Base-by-base conservation (phyloP, 108 stramenopile genomes). In the Discostella pseudostelligera region DNA sequence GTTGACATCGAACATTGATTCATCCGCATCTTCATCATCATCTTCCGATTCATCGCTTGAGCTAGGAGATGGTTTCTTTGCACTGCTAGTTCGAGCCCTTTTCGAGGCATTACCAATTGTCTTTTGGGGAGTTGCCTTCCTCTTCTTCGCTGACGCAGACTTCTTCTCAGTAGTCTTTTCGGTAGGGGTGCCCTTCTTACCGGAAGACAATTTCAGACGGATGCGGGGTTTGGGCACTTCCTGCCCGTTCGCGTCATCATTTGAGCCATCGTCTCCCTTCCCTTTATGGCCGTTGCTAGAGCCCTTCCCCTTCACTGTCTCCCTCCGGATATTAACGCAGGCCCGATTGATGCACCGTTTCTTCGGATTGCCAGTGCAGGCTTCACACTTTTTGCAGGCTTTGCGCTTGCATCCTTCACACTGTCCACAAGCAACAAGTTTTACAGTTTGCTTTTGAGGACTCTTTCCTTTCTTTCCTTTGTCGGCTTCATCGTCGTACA, bases 371-470 rank as follows among this genome's bases (percentile, higher is more conserved):
- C 63, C 55, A 54, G 51, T 73, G 37, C 75, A 79, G 25, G 67
- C 72, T 10, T 74, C 62, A 40, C 76, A 77, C 37, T 69, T 65
- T 46, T 79, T 81, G 25, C 71, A 78, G 22, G 65, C 60, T 39
- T 81, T 81, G n/a, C 56, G 76, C 39, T 58, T 78, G 43, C 83
- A 82, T 36, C 80, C 73, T 63, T 65, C 67, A 46, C 82, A 83
- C 51, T 83, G 59, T 12, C 82, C 82, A 57, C 78, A 83, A 21
- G 72, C 76, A 62, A 62, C 56, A 42, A 45, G 48, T 56, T 71
- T 81, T 5, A 20, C 55, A 67, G 70, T 61, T 42, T 72, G 43
- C 51, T 72, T 67, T 45, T 59, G 56, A 25, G 26, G 16, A 16
- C 51, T 29, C 37, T 59, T 56, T 40, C 63, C 54, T 62, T 76